A percentile compares a stretch with the other conserved stretches of the same genome.
These are phyloP conservation scores for Aspergillus neoniger DNA, from an alignment of 2,329 filamentous ascomycete genomes.

Conservation along the genomic window DNA sequence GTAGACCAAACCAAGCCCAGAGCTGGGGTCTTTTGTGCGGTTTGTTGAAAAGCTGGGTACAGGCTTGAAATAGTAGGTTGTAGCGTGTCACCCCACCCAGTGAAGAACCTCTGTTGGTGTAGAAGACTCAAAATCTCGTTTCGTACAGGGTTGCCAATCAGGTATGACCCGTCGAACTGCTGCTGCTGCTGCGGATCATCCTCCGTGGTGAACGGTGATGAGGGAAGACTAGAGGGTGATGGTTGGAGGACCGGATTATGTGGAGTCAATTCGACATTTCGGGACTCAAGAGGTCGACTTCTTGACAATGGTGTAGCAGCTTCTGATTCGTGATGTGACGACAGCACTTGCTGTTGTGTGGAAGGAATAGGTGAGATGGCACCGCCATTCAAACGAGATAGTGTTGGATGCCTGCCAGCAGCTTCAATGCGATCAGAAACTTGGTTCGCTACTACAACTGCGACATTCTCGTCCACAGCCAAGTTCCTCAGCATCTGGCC, in stretches of 20 bases:
- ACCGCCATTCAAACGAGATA: conserved; percentile 9
- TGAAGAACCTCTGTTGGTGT: conserved; percentile 93
- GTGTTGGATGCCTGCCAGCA: conserved; percentile 19
- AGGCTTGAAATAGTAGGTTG: conserved; percentile 21
- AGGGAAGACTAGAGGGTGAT: conserved; percentile 31
- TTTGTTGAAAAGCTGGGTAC: conserved; percentile 9
- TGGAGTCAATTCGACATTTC: conserved; percentile 20
- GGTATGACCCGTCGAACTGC: conserved; percentile 35
- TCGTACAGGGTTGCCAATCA: conserved; percentile 41
- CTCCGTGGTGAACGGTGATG: conserved; percentile 32
- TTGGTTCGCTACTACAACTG: conserved; percentile 91
- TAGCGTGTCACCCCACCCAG: conserved; percentile 81
- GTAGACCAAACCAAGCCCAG: conserved; percentile 89
- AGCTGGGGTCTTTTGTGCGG: conserved; percentile 74
- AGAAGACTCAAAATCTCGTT: conserved; percentile 69
- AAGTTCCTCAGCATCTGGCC: conserved; percentile 72
- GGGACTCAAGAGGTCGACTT: conserved; percentile 12
- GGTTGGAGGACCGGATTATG: conserved; percentile 20
- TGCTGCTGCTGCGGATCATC: conserved; percentile 24
- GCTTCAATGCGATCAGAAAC: conserved; percentile 80
- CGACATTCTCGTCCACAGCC: conserved; percentile 72
- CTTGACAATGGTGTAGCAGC: conserved; percentile 25
- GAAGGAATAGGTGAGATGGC: conserved; percentile 16
- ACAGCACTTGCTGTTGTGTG: conserved; percentile 12
- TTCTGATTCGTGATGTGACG: conserved; percentile 22